Evolutionary conservation across 2,329 filamentous ascomycete genomes (phyloP).

Genomic region (Botrytis byssoidea): DNA sequence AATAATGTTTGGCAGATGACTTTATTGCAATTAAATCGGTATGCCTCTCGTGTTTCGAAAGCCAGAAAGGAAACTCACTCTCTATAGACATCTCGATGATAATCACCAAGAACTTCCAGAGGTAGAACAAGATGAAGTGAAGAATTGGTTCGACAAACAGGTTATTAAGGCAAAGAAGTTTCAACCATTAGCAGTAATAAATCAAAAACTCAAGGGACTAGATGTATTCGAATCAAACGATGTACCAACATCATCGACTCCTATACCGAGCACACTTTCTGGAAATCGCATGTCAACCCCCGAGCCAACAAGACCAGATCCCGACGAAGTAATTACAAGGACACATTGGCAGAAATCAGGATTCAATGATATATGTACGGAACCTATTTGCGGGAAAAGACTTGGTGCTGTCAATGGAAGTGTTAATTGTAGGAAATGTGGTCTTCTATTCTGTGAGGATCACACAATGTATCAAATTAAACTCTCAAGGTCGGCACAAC

Average conservation of each 20-base stretch:
- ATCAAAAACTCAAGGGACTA: constrained; percentile 72
- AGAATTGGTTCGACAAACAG: constrained; percentile 75
- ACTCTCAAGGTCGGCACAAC: constrained; percentile 80
- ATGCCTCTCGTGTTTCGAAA: constrained; percentile 30
- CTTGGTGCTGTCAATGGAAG: constrained; percentile 77
- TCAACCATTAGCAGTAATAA: constrained; percentile 69
- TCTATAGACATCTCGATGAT: constrained; percentile 66
- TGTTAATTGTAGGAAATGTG: constrained; percentile 92
- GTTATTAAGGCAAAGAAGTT: constrained; percentile 75
- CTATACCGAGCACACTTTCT: constrained; percentile 39
- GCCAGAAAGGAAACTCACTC: constrained; percentile 35
- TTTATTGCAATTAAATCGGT: constrained; percentile 85
- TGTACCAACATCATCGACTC: constrained; percentile 43
- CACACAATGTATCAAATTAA: constrained; percentile 99
- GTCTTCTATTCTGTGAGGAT: constrained; percentile 90
- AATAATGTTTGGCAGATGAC: constrained; percentile 64
- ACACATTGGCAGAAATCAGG: constrained; percentile 84
- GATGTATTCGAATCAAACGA: constrained; percentile 76
- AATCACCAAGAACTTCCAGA: constrained; percentile 70
- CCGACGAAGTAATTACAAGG: constrained; percentile 85
- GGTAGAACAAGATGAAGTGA: constrained; percentile 72
- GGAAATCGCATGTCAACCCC: constrained; percentile 40
- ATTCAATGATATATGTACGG: constrained; percentile 76
- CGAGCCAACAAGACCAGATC: constrained; percentile 52
- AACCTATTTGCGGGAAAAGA: constrained; percentile 79